These are phyloP conservation scores for Ascomycota sp. DNA, from an alignment of 2,329 filamentous ascomycete genomes.

Conservation along the genomic window DNA sequence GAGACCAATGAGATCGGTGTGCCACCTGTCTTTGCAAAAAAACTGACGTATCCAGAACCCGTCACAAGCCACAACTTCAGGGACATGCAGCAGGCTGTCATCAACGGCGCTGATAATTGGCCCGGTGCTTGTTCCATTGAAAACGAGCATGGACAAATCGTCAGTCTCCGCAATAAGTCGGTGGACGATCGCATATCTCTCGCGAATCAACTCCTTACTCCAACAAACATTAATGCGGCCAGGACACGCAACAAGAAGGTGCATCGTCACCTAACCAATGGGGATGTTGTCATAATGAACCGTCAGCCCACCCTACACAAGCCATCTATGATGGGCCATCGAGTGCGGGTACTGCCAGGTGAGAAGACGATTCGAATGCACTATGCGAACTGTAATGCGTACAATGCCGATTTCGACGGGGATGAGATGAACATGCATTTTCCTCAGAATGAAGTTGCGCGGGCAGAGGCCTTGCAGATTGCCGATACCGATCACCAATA, in stretches of 20 bases:
- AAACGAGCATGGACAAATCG: slow-evolving; percentile 81
- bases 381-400: slow-evolving; percentile 98
- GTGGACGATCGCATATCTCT: slow-evolving; percentile 72
- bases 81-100: slow-evolving; percentile 85
- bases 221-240: slow-evolving; percentile 52
- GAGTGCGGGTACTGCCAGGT: slow-evolving; percentile 74
- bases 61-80: slow-evolving; percentile 95
- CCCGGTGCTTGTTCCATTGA: slow-evolving; percentile 88
- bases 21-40: slow-evolving; percentile 90
- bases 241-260: slow-evolving; percentile 87
- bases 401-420: slow-evolving; percentile 97
- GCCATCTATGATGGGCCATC: slow-evolving; percentile 96
- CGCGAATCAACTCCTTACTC: slow-evolving; percentile 81
- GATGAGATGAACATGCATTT: slow-evolving; percentile 99
- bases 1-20: slow-evolving; percentile 98
- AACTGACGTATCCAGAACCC: slow-evolving; percentile 89
- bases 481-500: slow-evolving; percentile 97
- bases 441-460: slow-evolving; percentile 85
- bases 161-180: slow-evolving; percentile 73
- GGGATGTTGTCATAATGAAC: slow-evolving; percentile 97
- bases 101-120: slow-evolving; percentile 87
- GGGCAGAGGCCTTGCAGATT: slow-evolving; percentile 79
- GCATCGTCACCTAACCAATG: slow-evolving; percentile 84
- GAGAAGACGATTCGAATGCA: slow-evolving; percentile 99
- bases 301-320: slow-evolving; percentile 95